Base-by-base conservation (phyloP, 495 filamentous ascomycete species). In the Achaetomiella virescens region DNA sequence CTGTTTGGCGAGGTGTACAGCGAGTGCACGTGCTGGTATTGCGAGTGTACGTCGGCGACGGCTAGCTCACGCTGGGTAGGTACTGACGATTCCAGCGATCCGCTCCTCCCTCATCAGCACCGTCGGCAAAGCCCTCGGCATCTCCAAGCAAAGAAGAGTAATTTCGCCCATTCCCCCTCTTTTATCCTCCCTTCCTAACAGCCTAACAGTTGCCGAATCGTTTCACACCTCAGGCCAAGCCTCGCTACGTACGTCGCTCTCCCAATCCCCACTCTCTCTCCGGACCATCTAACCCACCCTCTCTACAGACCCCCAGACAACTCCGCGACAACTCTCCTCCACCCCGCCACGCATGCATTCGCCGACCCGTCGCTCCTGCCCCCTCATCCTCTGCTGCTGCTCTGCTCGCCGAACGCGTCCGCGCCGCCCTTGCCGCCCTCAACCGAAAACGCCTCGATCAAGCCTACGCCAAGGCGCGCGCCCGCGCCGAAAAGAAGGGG, bases 1-100 rank as follows among this genome's bases (percentile, higher is more conserved):
- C 73, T 70, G 17, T 84, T 76, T 61, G 72, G 75, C 8, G 78
- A 85, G 55, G 78, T 87, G 24, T 95, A 93, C 68, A 85, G 80
- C 27, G 86, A 89, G 68, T 95, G 90, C 65, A 90, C 84, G 4
- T 96, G 90, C 70, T 95, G 90, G 89, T 91, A 90, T 66, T 96
- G 90, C 72, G 89, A 93, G 63, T 66, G 73, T 74, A 59, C 43
- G 64, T 51, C 1, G 10, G 14, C 7, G 45, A 3, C 17, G 12
- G 14, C 12, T 18, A 46, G 11, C 7, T 45, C 43, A 12, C 42
- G 5, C 6, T 5, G 9, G 11, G 29, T 14, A 22, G 40, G 9
- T 20, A 44, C 25, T 36, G 21, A 50, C 53, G 1, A 29, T 6
- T 24, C 3, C 2, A 75, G 81, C 85, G 20, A 81, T 87, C 57